These are phyloP conservation scores for Fusarium siculi DNA, from an alignment of 2,329 filamentous ascomycete species.

Conservation along the genomic window DNA sequence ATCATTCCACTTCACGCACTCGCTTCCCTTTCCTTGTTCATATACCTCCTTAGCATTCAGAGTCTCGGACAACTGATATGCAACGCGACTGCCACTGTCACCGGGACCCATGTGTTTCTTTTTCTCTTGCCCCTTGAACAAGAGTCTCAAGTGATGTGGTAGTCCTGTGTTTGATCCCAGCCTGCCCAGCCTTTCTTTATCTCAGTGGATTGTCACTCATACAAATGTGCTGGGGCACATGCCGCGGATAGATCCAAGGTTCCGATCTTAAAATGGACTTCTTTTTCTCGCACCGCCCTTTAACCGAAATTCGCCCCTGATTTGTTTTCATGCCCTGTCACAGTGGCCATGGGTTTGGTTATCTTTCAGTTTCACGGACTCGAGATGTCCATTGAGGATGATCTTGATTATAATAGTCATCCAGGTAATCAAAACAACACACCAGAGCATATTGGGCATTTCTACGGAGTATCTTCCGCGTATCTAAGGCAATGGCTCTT, in stretches of 20 bases:
- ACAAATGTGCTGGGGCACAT: constrained; percentile 18
- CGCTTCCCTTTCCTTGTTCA: neutral
- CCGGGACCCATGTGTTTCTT: constrained; percentile 1
- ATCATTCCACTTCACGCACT: constrained; percentile 11
- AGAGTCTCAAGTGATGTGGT: constrained; percentile 16
- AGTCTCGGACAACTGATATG: neutral
- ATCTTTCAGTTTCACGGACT: constrained; percentile 17
- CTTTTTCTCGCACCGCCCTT: constrained; percentile 15
- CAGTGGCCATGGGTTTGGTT: constrained; percentile 18
- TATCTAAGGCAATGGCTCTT: neutral
- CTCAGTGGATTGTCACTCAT: constrained; percentile 12
- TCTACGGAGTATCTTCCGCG: neutral
- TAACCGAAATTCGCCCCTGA: constrained; percentile 24
- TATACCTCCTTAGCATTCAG: neutral
- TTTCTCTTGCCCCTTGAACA: neutral
- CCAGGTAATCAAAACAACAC: constrained; percentile 10
- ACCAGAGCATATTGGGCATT: neutral
- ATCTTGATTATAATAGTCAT: constrained; percentile 2
- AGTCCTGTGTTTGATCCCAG: constrained; percentile 5
- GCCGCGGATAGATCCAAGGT: constrained; percentile 31
- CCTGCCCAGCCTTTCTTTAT: neutral
- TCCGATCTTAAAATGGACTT: constrained; percentile 10
- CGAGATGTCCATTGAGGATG: constrained; percentile 1
- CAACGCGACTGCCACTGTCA: neutral
- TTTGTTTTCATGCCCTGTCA: constrained; percentile 15